These are phyloP conservation scores for Hordeum marinum DNA, from an alignment of 176 grass and related monocot species.

Conservation along the genomic window DNA sequence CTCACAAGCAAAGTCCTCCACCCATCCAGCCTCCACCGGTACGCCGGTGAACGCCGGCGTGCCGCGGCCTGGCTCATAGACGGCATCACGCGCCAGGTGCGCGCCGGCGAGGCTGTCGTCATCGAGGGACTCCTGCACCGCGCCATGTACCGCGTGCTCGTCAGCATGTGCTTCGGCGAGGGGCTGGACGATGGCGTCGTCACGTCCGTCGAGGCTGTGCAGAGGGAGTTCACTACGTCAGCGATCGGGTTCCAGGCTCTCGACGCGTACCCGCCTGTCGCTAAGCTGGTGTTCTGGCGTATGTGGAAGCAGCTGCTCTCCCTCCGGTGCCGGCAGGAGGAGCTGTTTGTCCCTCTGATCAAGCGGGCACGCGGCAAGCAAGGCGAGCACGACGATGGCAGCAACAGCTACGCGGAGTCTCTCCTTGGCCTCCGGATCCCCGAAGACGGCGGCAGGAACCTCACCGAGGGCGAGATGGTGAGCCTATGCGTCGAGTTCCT, in stretches of 20 bases:
- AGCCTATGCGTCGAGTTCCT: no score
- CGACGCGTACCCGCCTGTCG: not conserved
- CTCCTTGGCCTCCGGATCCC: no score
- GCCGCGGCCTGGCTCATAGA: not conserved
- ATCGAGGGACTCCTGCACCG: not conserved
- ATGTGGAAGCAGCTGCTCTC: not conserved
- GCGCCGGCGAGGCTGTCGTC: no score
- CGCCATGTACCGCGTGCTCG: not conserved
- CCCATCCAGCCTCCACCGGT: no score
- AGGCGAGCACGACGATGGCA: no score
- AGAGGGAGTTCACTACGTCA: not conserved
- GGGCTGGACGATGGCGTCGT: not conserved
- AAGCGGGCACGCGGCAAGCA: not conserved
- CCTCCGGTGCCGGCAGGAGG: slow-evolving; percentile 18
- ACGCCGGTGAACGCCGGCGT: no score
- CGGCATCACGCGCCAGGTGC: not conserved
- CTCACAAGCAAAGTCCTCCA: no score
- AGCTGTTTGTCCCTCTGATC: slow-evolving; percentile 27
- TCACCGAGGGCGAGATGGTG: no score
- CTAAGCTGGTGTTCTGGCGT: slow-evolving; percentile 2
- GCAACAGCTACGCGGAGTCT: no score
- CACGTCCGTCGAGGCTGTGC: not conserved
- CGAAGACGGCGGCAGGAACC: no score
- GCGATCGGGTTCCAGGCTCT: not conserved
- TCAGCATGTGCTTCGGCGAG: slow-evolving; percentile 9